Evolutionary conservation across 306 rosid genomes (phyloP), one percentile per base, ranked within the genome.

Genomic region (Vicia faba): DNA sequence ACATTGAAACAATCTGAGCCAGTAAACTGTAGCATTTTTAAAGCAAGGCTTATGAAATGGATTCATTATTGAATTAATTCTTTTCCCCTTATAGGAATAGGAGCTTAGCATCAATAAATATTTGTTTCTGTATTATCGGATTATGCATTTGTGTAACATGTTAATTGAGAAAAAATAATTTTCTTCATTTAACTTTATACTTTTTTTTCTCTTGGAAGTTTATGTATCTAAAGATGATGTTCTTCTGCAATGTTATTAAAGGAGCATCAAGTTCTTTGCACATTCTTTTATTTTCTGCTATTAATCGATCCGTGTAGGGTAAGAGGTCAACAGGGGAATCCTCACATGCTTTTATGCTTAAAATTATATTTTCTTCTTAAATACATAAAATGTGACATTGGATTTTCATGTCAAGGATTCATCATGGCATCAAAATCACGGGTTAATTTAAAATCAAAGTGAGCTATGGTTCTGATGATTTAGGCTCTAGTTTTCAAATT

Each of bases 401-500:
- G 56, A 3, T 23, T 46, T 60, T 25, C 63, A 63, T 63, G 28
- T 13, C 49, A 53, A n/a, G 2, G 41, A 14, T 68, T 39, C 73
- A 56, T 56, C 33, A 69, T 41, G 7, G 16, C 50, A 14, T 14
- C n/a, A 18, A 49, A 49, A 49, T 0, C 12, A 49, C 26, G 7
- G 7, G 2, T 50, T 28, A 51, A 51, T 28, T 19, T 16, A 8
- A 19, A 20, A 51, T 4, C n/a, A 10, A 10, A 10, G 3, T 50
- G 28, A 18, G n/a, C 20, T 71, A 6, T 60, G 66, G 41, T 23
- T 61, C 9, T 72, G 41, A 23, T 23, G 63, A 49, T 61, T 11
- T 19, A 72, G 25, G 55, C 40, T 19, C 16, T 60, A 29, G 33
- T 29, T 29, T 29, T 29, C 33, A 29, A 4, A 5, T 29, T 29